These are phyloP conservation scores for Metschnikowia bowlesiae DNA, from an alignment of 805 yeast genomes.

Conservation along the genomic window DNA sequence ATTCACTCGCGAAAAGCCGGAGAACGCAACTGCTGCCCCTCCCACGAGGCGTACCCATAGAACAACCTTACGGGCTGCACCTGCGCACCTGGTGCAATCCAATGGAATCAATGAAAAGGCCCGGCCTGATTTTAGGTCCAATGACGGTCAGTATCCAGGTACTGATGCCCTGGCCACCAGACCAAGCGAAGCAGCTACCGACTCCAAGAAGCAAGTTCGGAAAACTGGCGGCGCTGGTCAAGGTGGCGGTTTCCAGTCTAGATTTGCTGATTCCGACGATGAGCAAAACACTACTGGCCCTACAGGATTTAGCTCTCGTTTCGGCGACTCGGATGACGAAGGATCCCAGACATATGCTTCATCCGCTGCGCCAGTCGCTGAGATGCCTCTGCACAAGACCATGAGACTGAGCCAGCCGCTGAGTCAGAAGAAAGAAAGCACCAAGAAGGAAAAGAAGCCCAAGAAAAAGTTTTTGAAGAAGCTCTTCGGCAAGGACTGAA, in stretches of 20 bases:
- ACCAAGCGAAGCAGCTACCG: not conserved
- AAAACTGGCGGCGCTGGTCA: not conserved
- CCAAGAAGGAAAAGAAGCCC: slow-evolving; percentile 21
- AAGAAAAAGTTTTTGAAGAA: slow-evolving; percentile 36
- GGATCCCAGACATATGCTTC: not conserved
- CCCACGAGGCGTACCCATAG: slow-evolving; percentile 5
- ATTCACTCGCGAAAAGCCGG: slow-evolving; percentile 42
- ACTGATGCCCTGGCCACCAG: not conserved
- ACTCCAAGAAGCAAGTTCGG: not conserved
- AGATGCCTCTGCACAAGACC: slow-evolving; percentile 9
- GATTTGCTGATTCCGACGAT: slow-evolving; percentile 63
- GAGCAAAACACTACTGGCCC: slow-evolving; percentile 27
- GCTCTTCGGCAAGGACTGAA: slow-evolving; percentile 31
- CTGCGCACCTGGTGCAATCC: not conserved
- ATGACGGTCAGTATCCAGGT: not conserved
- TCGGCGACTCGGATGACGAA: slow-evolving; percentile 30
- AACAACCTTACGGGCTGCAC: slow-evolving; percentile 7
- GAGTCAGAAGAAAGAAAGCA: slow-evolving; percentile 7
- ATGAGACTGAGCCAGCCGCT: slow-evolving; percentile 11
- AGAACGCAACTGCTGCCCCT: not conserved
- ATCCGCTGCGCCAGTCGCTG: slow-evolving; percentile 1
- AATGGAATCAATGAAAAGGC: not conserved
- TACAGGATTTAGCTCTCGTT: slow-evolving; percentile 23
- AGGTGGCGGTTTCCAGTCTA: slow-evolving; percentile 40
- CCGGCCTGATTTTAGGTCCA: not conserved